Percentiles rank a stretch among this genome's conserved stretches.
These are phyloP conservation scores for Exophiala viscosa DNA, from an alignment of 2,329 filamentous ascomycete species.

Conservation along the genomic window DNA sequence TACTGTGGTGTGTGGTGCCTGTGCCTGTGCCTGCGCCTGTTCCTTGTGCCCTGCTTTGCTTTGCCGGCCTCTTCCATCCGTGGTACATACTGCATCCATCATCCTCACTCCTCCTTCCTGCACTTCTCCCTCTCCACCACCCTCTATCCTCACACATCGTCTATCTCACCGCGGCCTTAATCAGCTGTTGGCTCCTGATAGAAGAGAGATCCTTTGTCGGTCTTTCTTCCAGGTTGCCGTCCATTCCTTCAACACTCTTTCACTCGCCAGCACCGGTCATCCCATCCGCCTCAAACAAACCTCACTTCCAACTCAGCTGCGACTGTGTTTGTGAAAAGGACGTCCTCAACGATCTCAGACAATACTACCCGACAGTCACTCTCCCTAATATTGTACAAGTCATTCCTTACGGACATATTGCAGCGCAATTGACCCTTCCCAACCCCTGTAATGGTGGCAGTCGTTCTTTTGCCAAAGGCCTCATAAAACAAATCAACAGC, in stretches of 20 bases:
- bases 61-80: slow-evolving; percentile 15
- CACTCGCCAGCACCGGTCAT: slow-evolving; percentile 8
- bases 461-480: slow-evolving; percentile 12
- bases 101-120: slow-evolving; percentile 31
- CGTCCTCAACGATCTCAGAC: background rate
- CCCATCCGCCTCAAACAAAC: slow-evolving; percentile 5
- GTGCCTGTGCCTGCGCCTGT: background rate
- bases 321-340: background rate
- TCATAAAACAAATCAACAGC: slow-evolving; percentile 4
- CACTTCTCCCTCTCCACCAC: slow-evolving; percentile 31
- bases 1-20: background rate
- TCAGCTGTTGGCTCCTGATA: slow-evolving; percentile 24
- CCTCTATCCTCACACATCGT: background rate
- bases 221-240: slow-evolving; percentile 30
- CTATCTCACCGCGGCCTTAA: slow-evolving; percentile 14
- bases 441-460: slow-evolving; percentile 22
- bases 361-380: background rate
- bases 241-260: slow-evolving; percentile 25
- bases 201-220: slow-evolving; percentile 22
- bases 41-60: slow-evolving; percentile 47
- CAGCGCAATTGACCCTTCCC: slow-evolving; percentile 6
- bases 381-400: slow-evolving; percentile 13
- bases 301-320: slow-evolving; percentile 6
- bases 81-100: slow-evolving; percentile 3
- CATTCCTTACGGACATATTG: slow-evolving; percentile 14